Conservation (phyloP, 1,139 yeast genomes). For the Debaryomycetaceae sp. region DNA sequence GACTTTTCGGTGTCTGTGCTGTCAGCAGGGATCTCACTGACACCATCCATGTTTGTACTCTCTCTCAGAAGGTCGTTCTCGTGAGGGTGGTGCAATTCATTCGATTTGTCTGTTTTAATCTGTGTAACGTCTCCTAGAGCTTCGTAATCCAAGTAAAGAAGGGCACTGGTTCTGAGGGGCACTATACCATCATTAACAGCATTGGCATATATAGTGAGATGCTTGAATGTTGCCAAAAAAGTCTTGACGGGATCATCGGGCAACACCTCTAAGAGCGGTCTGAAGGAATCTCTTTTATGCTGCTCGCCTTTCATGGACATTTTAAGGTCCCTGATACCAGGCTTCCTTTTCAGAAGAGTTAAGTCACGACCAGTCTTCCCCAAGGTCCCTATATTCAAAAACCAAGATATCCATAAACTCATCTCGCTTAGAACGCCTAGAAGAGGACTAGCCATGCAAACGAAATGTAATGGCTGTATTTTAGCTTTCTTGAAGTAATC, state of each 20-base stretch:
- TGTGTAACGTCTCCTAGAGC: constrained; percentile 37
- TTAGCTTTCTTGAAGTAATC: constrained; percentile 56
- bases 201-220: constrained; percentile 76
- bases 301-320: constrained; percentile 5
- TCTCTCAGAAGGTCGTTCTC: constrained; percentile 8
- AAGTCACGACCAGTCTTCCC: constrained; percentile 93
- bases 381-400: constrained; percentile 79
- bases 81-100: constrained; percentile 3
- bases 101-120: constrained; percentile 15
- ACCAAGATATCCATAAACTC: constrained; percentile 80
- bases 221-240: constrained; percentile 58
- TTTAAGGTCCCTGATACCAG: constrained; percentile 12
- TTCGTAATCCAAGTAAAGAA: constrained; percentile 46
- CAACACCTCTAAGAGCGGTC: constrained; percentile 66
- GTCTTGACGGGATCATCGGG: constrained; percentile 78
- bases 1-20: constrained; percentile 4
- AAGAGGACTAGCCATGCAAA: constrained; percentile 83
- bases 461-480: constrained; percentile 62
- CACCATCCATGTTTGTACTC: constrained; percentile 7
- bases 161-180: constrained; percentile 64
- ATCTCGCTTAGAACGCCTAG: constrained; percentile 82
- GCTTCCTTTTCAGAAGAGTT: constrained; percentile 47
- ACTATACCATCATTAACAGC: constrained; percentile 92
- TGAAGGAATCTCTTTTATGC: constrained; percentile 20
- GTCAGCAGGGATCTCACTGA: constrained; percentile 7